phyloP scores from a whole-genome alignment of 2,329 filamentous ascomycete species.

The Sarocladium kiliense region DNA sequence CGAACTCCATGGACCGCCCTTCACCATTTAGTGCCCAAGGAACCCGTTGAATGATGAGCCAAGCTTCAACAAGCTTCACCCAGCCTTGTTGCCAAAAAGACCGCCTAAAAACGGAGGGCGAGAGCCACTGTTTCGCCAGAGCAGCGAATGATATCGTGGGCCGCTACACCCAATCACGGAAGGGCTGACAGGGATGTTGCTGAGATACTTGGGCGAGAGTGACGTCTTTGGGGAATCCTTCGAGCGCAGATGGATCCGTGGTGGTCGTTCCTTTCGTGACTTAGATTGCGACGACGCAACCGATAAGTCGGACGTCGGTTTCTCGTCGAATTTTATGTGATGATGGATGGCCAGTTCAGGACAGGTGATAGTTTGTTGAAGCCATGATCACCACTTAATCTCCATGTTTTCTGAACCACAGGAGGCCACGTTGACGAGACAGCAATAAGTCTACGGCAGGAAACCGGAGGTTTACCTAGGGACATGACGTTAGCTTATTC shows the following conservation, averaged over 20 bases:
- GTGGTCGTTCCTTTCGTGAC: not conserved
- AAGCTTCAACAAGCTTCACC: not conserved
- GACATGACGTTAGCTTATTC: not conserved
- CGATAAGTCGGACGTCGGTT: too few relatives aligned
- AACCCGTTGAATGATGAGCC: not conserved
- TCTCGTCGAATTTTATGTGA: too few relatives aligned
- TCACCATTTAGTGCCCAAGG: too few relatives aligned
- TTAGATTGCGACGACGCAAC: not conserved
- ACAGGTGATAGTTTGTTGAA: too few relatives aligned
- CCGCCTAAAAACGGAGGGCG: slow-evolving; percentile 1
- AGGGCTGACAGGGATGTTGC: not conserved
- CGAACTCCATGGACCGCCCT: too few relatives aligned
- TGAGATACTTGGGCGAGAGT: not conserved
- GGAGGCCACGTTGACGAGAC: too few relatives aligned
- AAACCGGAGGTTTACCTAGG: too few relatives aligned
- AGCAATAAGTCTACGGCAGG: too few relatives aligned
- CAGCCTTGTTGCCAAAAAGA: not conserved
- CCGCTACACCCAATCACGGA: not conserved
- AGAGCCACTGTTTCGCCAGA: not conserved
- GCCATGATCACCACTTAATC: too few relatives aligned
- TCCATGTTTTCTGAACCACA: too few relatives aligned
- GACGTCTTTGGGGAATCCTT: slow-evolving; percentile 7
- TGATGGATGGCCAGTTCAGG: too few relatives aligned
- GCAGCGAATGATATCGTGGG: not conserved
- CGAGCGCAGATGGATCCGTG: not conserved